phyloP scores from a whole-genome alignment of 176 grass and related monocot species.

The Microstegium vimineum region DNA sequence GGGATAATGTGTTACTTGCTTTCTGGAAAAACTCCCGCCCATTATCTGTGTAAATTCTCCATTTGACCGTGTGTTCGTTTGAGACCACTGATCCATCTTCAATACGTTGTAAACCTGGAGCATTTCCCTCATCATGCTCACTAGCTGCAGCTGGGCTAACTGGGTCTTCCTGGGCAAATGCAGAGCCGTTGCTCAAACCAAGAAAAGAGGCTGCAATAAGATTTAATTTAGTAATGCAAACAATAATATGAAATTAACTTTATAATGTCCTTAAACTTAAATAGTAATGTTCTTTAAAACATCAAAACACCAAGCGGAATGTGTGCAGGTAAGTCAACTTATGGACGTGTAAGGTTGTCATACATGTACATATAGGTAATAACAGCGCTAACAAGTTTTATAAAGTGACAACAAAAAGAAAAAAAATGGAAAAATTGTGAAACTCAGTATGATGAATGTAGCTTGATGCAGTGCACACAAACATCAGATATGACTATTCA shows the following conservation, averaged over 20 bases:
- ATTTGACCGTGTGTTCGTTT: conserved; percentile 80
- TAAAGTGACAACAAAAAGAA: background rate
- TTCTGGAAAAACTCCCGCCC: conserved; percentile 63
- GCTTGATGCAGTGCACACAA: background rate
- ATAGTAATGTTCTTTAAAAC: background rate
- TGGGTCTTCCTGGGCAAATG: conserved; percentile 63
- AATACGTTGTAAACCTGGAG: conserved; percentile 43
- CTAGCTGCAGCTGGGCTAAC: conserved; percentile 34
- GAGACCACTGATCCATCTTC: conserved; percentile 92
- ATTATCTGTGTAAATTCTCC: conserved; percentile 87
- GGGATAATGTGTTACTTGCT: conserved; percentile 49
- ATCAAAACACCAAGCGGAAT: background rate
- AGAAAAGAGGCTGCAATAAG: conserved; percentile 50
- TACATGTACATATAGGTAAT: background rate
- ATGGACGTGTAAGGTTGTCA: background rate
- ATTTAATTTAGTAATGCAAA: conserved; percentile 7
- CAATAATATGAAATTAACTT: background rate
- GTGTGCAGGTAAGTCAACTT: background rate
- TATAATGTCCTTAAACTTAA: background rate
- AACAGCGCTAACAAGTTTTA: background rate
- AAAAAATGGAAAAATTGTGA: background rate
- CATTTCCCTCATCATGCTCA: conserved; percentile 45
- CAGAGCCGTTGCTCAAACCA: conserved; percentile 36
- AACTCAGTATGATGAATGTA: background rate
- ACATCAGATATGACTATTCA: background rate